phyloP scores from a whole-genome alignment of 2,329 filamentous ascomycete genomes.

The Sclerotinia subarctica region DNA sequence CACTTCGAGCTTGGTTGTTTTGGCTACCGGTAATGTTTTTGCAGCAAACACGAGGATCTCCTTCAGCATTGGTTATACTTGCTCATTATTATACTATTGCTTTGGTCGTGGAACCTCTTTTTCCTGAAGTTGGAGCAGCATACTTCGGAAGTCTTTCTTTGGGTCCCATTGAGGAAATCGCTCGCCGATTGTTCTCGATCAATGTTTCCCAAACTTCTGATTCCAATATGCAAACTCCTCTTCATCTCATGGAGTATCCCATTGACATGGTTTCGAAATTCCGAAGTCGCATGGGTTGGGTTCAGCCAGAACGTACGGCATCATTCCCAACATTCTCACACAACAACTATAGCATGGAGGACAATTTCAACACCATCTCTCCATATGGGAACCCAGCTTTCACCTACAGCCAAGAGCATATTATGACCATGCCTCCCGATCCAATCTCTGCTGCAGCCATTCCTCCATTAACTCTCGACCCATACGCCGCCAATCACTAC shows the following conservation, averaged over 20 bases:
- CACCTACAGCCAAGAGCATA: slow-evolving; percentile 62
- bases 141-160: slow-evolving; percentile 83
- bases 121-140: slow-evolving; percentile 84
- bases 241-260: slow-evolving; percentile 69
- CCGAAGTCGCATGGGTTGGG: slow-evolving; percentile 66
- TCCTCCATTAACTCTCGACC: slow-evolving; percentile 53
- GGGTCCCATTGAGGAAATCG: slow-evolving; percentile 81
- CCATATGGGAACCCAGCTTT: slow-evolving; percentile 57
- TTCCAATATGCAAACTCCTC: slow-evolving; percentile 57
- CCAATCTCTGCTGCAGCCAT: slow-evolving; percentile 47
- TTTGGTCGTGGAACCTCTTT: slow-evolving; percentile 82
- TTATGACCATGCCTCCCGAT: slow-evolving; percentile 54
- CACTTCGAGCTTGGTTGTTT: slow-evolving; percentile 88
- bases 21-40: slow-evolving; percentile 88
- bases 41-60: slow-evolving; percentile 70
- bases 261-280: slow-evolving; percentile 68
- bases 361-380: slow-evolving; percentile 48
- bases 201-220: slow-evolving; percentile 58
- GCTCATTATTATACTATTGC: slow-evolving; percentile 84
- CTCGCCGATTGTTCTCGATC: slow-evolving; percentile 68
- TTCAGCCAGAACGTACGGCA: slow-evolving; percentile 55
- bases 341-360: slow-evolving; percentile 52
- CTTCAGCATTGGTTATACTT: slow-evolving; percentile 76
- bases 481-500: slow-evolving; percentile 56
- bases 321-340: slow-evolving; percentile 60